Evolutionary conservation across 2,329 filamentous ascomycete genomes (phyloP).

Genomic region (Colletotrichum sp.): DNA sequence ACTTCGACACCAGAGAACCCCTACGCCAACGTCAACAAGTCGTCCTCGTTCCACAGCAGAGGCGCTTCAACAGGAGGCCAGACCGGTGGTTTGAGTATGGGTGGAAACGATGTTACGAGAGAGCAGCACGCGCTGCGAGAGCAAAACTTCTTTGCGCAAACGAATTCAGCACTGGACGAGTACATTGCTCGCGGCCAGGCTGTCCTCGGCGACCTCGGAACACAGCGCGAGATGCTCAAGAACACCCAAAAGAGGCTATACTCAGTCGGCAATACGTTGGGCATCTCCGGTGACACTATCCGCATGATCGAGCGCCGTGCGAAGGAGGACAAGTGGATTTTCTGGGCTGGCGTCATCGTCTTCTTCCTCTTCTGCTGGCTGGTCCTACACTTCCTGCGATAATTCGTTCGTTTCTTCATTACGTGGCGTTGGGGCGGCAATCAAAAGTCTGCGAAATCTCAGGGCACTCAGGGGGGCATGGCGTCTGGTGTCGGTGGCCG

Average conservation of each 20-base stretch:
- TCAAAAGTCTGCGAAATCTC: background rate
- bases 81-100: conserved; percentile 46
- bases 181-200: conserved; percentile 91
- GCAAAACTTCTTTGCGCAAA: conserved; percentile 83
- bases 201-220: conserved; percentile 84
- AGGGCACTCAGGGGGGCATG: conserved; percentile 1
- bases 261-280: conserved; percentile 90
- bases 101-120: conserved; percentile 67
- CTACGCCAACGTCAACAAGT: conserved; percentile 66
- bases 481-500: conserved; percentile 7
- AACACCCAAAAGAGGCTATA: conserved; percentile 91
- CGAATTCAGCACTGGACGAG: conserved; percentile 87
- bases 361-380: conserved; percentile 95
- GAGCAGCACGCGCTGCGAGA: conserved; percentile 88
- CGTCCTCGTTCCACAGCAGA: conserved; percentile 42
- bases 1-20: conserved; percentile 87
- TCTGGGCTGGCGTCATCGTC: conserved; percentile 82
- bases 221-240: conserved; percentile 94
- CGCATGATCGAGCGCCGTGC: conserved; percentile 93
- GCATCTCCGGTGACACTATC: conserved; percentile 94
- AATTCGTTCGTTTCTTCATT: conserved; percentile 27
- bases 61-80: conserved; percentile 42
- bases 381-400: conserved; percentile 84
- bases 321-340: conserved; percentile 98
- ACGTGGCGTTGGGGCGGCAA: background rate